These are phyloP conservation scores for Metschnikowia matae DNA, from an alignment of 805 yeast species.

Conservation along the genomic window DNA sequence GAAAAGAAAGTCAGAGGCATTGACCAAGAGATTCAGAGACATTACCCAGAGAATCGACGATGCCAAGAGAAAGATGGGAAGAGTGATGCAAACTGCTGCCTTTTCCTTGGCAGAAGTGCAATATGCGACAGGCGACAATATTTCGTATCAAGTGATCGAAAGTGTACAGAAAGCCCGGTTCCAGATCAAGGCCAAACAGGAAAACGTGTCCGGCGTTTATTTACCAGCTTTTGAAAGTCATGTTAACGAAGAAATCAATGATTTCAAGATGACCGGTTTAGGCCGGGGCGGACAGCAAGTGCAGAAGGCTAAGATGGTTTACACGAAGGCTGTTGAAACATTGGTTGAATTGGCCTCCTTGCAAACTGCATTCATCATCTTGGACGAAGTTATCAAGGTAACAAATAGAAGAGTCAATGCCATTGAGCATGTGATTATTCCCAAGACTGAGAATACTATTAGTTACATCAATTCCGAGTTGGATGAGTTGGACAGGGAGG, in stretches of 20 bases:
- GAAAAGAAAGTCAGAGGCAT: constrained; percentile 94
- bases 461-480: constrained; percentile 87
- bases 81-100: constrained; percentile 97
- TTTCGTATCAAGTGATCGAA: constrained; percentile 93
- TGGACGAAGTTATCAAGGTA: constrained; percentile 96
- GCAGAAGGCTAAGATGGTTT: constrained; percentile 87
- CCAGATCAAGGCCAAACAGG: constrained; percentile 87
- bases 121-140: constrained; percentile 95
- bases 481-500: constrained; percentile 98
- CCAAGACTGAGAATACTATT: constrained; percentile 95
- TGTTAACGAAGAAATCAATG: constrained; percentile 81
- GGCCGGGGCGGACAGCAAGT: constrained; percentile 99
- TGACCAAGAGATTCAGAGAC: constrained; percentile 93
- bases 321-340: constrained; percentile 95
- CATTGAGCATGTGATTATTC: constrained; percentile 95
- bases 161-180: constrained; percentile 87
- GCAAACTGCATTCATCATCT: constrained; percentile 93
- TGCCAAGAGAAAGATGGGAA: constrained; percentile 94
- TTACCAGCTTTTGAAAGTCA: constrained; percentile 89
- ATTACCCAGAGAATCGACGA: constrained; percentile 92
- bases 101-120: constrained; percentile 96
- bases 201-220: constrained; percentile 93
- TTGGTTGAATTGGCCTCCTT: constrained; percentile 91
- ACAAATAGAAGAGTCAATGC: constrained; percentile 98
- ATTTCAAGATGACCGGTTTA: constrained; percentile 91